phyloP scores from a whole-genome alignment of 2,329 filamentous ascomycete genomes.

The Geosmithia morbida region DNA sequence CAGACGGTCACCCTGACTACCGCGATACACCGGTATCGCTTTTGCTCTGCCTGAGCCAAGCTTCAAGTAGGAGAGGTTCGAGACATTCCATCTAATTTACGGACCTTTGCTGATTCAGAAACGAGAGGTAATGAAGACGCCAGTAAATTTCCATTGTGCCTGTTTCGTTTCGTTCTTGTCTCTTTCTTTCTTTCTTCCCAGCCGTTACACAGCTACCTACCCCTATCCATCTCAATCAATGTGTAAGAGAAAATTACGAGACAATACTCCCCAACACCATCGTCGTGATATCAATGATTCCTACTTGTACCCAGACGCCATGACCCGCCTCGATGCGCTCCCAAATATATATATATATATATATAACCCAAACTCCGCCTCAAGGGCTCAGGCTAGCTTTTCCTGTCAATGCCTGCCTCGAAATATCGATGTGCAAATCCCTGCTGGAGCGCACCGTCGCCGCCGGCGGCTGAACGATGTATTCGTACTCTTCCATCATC shows the following conservation, averaged over 20 bases:
- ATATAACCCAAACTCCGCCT: neutral
- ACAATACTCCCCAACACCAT: too few relatives aligned
- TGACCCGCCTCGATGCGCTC: neutral
- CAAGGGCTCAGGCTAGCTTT: neutral
- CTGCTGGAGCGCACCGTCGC: neutral
- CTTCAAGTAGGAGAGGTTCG: too few relatives aligned
- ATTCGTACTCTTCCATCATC: neutral
- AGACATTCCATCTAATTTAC: too few relatives aligned
- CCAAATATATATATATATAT: neutral
- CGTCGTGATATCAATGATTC: too few relatives aligned
- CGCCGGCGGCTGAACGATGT: neutral
- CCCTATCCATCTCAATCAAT: too few relatives aligned
- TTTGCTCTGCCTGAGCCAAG: conserved; percentile 5
- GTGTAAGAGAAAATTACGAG: too few relatives aligned
- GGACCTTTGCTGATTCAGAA: too few relatives aligned
- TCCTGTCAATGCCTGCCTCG: neutral
- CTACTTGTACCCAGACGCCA: conserved; percentile 2
- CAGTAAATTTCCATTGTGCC: too few relatives aligned
- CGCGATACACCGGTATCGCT: conserved; percentile 25
- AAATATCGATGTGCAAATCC: neutral
- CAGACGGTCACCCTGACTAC: conserved; percentile 27
- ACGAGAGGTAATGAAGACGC: too few relatives aligned
- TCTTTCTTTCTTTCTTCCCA: too few relatives aligned
- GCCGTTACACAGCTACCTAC: too few relatives aligned
- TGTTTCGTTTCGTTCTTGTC: too few relatives aligned